Conservation (phyloP, 306 rosid species). For the Rubus parviflorus region DNA sequence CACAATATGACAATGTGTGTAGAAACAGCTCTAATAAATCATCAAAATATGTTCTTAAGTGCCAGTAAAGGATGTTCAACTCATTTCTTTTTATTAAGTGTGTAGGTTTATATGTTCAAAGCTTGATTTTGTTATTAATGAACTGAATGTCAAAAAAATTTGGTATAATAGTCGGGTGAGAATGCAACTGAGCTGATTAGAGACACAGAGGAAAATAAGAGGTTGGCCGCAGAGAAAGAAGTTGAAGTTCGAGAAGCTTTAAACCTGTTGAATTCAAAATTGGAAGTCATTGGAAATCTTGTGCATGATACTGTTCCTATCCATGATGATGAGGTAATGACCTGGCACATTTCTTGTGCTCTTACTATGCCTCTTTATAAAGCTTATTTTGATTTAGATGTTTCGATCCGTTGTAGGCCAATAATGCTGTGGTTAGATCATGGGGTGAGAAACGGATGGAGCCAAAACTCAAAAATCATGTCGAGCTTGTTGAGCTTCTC, state of each 20-base stretch:
- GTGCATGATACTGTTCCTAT: slow-evolving; percentile 87
- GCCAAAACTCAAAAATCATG: slow-evolving; percentile 85
- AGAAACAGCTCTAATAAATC: too few species aligned
- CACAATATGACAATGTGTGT: not conserved
- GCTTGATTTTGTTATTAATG: not conserved
- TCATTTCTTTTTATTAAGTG: not conserved
- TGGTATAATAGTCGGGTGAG: slow-evolving; percentile 42
- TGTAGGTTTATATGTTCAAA: not conserved
- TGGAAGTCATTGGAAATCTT: slow-evolving; percentile 84
- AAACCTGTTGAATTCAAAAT: slow-evolving; percentile 49
- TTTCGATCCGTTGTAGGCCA: slow-evolving; percentile 45
- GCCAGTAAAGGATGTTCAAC: not conserved
- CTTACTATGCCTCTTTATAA: not conserved
- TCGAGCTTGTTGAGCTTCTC: slow-evolving; percentile 80
- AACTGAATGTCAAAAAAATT: not conserved
- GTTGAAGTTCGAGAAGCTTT: slow-evolving; percentile 63
- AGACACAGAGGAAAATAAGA: slow-evolving; percentile 67
- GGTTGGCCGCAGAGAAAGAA: slow-evolving; percentile 63
- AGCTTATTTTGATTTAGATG: not conserved
- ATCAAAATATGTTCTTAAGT: not conserved
- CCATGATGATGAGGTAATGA: slow-evolving; percentile 69
- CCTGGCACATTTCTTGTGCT: not conserved
- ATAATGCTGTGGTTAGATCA: slow-evolving; percentile 69
- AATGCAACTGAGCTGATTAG: slow-evolving; percentile 56
- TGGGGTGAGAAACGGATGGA: slow-evolving; percentile 86